Evolutionary conservation across 257 asterid species (phyloP), one percentile per base, ranked within the genome.

Genomic region (Parsonsia alboflavescens): DNA sequence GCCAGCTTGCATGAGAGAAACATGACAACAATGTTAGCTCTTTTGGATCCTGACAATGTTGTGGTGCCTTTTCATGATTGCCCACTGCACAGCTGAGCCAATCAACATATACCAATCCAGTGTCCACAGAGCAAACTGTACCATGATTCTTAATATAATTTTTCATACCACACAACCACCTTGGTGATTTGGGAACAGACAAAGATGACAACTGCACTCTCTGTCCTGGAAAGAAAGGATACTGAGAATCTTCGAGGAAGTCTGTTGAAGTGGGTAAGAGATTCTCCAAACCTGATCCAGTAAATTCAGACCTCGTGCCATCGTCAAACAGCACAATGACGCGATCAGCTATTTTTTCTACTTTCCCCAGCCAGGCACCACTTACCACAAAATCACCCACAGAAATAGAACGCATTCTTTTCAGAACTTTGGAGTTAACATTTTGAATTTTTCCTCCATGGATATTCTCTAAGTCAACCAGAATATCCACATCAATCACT

Each of bases 351-450:
- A 87, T 81, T 57, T 86, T 89, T 54, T 87, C 96, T 7, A 89
- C 92, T 88, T 89, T 92, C 71, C 99, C 99, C 26, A 90, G 83
- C 97, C 98, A 92, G 53, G 93, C 80, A 22, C 91, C 97, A n/a
- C 16, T 76, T 22, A 86, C 81, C 41, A 90, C 98, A 62, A 75
- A 81, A 77, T 95, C 96, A 42, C 89, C 93, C 33, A 85, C 83
- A 8, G 93, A 85, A 63, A 89, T 71, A 0, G 91, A 79, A 54
- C 89, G 91, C n/a, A 92, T 64, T 76, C 80, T 95, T 53, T 58
- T 86, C 64, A 95, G 86, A 69, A 81, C 54, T 63, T 70, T 80
- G 69, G 94, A 85, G 72, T 75, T 75, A 44, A 88, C 79, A 57
- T 81, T 82, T 46, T 45, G 83, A 30, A 83, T 81, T 78, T 88